These are phyloP conservation scores for Mucor piriformis DNA, from an alignment of 371 early-diverging fungal species.

Conservation along the genomic window DNA sequence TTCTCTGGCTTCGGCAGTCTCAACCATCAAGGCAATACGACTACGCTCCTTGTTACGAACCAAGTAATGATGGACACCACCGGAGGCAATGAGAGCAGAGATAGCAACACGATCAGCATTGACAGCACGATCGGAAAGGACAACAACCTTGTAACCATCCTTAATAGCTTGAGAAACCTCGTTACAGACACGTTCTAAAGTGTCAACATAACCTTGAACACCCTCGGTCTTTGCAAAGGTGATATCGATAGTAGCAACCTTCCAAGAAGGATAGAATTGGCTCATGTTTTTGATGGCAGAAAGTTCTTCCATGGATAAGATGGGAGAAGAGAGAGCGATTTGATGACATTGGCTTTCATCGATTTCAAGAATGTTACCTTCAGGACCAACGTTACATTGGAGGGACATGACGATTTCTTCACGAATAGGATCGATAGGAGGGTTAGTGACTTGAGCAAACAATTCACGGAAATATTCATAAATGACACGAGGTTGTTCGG, in stretches of 20 bases:
- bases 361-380: slow-evolving; percentile 91
- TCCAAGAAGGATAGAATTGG: slow-evolving; percentile 71
- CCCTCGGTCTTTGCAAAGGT: slow-evolving; percentile 82
- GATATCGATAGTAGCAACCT: slow-evolving; percentile 83
- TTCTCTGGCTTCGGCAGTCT: slow-evolving; percentile 95
- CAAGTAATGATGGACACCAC: slow-evolving; percentile 94
- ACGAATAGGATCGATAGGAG: slow-evolving; percentile 98
- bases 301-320: slow-evolving; percentile 82
- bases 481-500: slow-evolving; percentile 82
- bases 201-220: slow-evolving; percentile 70
- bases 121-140: slow-evolving; percentile 82
- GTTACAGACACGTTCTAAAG: slow-evolving; percentile 84
- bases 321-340: slow-evolving; percentile 81
- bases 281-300: slow-evolving; percentile 75
- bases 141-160: slow-evolving; percentile 78
- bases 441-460: slow-evolving; percentile 97
- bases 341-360: slow-evolving; percentile 77
- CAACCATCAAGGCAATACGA: slow-evolving; percentile 86
- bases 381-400: slow-evolving; percentile 92
- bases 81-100: slow-evolving; percentile 87
- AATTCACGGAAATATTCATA: slow-evolving; percentile 97
- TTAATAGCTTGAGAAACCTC: slow-evolving; percentile 82
- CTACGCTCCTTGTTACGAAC: slow-evolving; percentile 87
- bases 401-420: slow-evolving; percentile 97
- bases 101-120: slow-evolving; percentile 79